Evolutionary conservation across 441 rosid genomes (phyloP).

Genomic region (Arabidopsis lyrata): DNA sequence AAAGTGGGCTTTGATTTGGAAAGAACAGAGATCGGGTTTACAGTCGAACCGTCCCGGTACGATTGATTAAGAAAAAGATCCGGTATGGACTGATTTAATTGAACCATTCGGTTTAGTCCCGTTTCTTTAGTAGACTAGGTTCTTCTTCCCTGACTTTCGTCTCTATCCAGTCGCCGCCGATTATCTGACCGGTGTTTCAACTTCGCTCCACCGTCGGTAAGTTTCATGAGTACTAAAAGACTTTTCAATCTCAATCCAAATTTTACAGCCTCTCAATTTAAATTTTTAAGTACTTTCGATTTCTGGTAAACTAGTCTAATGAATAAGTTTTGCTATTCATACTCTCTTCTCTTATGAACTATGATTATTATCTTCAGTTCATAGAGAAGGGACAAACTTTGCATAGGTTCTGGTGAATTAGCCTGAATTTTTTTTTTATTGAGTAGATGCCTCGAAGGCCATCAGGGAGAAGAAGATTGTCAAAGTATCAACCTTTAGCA

Average conservation of each 20-base stretch:
- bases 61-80: not conserved
- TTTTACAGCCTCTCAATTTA: not conserved
- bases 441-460: not conserved
- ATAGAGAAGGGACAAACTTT: not conserved
- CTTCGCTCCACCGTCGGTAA: conserved; percentile 3
- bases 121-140: not conserved
- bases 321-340: not conserved
- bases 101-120: conserved; percentile 20
- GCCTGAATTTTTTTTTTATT: not conserved
- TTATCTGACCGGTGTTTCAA: conserved; percentile 13
- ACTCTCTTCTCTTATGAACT: not conserved
- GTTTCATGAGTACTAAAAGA: too few species aligned
- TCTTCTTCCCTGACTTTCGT: not conserved
- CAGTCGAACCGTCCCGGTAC: not conserved
- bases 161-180: conserved; percentile 17
- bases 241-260: not conserved
- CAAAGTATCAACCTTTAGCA: conserved; percentile 6
- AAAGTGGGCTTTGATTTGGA: not conserved
- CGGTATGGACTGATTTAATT: not conserved
- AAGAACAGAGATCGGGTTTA: not conserved
- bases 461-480: conserved; percentile 11
- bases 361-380: not conserved
- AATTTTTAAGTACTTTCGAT: not conserved
- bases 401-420: not conserved
- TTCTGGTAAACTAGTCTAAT: not conserved